Base-by-base conservation (phyloP, 768 basidiomycete species). In the Aureoboletus auriporus region DNA sequence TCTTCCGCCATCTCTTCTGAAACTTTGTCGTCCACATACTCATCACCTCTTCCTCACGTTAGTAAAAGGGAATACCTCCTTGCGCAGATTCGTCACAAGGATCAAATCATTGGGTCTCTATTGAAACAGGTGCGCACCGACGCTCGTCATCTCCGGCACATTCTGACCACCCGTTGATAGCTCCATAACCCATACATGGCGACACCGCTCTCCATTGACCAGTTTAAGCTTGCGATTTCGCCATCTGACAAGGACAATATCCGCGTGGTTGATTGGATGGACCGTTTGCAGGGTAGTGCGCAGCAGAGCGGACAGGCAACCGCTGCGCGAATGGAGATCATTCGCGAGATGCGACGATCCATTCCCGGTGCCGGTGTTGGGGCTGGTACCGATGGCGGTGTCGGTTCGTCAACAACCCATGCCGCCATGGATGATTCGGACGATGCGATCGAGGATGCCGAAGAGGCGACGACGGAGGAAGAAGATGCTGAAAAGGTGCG, bases 1-100 rank as follows among this genome's bases (percentile, higher is more conserved):
- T 60, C 63, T 14, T 62, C 63, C 46, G 51, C 54, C 34, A 60
- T 59, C 3, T 65, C 66, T 36, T 69, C 72, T 39, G 69, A 71
- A 56, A 71, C 72, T 54, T 63, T 75, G 30, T 69, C 66, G 0
- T 66, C 67, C 27, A 59, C 56, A 37, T 50, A 54, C 64, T 56
- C 65, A 63, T 53, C 62, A 17, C 55, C 61, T 8, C 42, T 60
- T 36, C 60, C 66, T 35, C 53, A 54, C 45, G 39, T 70, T 57
- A 93, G 89, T 62, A 91, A 91, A 71, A 81, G 89, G 49, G 90
- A 92, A 60, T 90, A 90, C 61, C 74, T 93, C 14, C 78, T 92
- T 23, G 86, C 88, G 5, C 87, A 92, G 63, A 84, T 93, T 54
- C 78, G 84, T 46, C 89, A 93, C 70, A 93, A 93, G 71, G 89